Evolutionary conservation across 192 early-diverging fungal species (phyloP), one percentile per base, ranked within the genome.

Genomic region (Coemansia sp.): DNA sequence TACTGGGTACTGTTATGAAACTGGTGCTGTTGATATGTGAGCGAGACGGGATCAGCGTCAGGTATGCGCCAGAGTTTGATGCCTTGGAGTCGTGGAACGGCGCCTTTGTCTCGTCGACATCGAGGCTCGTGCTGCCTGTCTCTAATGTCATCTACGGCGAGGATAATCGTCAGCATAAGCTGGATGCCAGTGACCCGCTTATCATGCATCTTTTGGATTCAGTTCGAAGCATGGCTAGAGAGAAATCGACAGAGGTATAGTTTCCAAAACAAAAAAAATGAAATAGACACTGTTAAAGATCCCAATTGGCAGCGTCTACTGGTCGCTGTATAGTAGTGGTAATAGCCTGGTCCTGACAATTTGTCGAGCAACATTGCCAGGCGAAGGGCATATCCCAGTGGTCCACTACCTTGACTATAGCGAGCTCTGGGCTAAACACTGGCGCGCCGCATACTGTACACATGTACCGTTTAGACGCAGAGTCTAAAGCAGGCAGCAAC

Each of bases 41-140:
- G 20, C 61, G 67, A 5, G 76, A 78, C 22, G 61, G 58, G 16
- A 72, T 83, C 24, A n/a, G 37, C 7, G 76, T 83, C 4, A 63
- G 52, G 20, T 65, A 71, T 41, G 73, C 68, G 32, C 65, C 67
- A n/a, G 20, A 12, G 13, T 58, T 74, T 24, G 71, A 74, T 34
- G 32, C 58, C 3, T 40, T 67, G n/a, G 61, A 41, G 11, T 27
- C 41, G n/a, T 83, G 76, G 75, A 50, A 24, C 5, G 81, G 76
- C 29, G 81, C 81, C 15, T 83, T 83, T 72, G 68, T 83, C 13
- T 62, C 81, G 22, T 76, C 74, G 15, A 83, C 81, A 38, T 83
- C 81, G 29, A 62, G 81, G 20, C 63, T 70, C 49, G 76, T 83
- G 9, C 34, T 75, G 50, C 81, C 81, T 2, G 62, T 83, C 13